Evolutionary conservation across 495 filamentous ascomycete species (phyloP), one percentile per base, ranked within the genome.

Genomic region (Corynascus novoguineensis): DNA sequence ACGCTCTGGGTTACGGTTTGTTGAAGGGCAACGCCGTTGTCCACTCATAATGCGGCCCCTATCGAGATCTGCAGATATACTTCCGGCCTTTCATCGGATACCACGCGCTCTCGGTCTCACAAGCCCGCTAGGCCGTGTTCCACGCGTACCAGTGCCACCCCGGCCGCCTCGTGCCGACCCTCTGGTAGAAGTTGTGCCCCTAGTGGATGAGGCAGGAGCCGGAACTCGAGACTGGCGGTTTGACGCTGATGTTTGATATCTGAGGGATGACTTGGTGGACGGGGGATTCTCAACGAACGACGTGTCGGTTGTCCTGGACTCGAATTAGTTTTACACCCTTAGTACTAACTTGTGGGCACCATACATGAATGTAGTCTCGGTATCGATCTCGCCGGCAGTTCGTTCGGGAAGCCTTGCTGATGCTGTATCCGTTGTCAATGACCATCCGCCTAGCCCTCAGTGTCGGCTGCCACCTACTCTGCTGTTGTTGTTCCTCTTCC

Each of bases 241-340:
- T 12, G 84, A 75, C 12, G 81, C 77, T 1, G 84, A 78, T 10
- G 81, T 82, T 37, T 81, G 66, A 64, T 85, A 84, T 60, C 83
- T 87, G n/a, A 81, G 74, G 3, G 84, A 71, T n/a, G 81, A 73
- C 69, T 85, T 89, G 5, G 85, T 83, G 19, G 84, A 83, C 32
- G 88, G 83, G 15, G 91, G 90, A 67, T 96, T 87, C 22, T 95
- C 90, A 24, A 96, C 83, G 64, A 97, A 98, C 12, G 90, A 90
- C 14, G 90, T 96, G 70, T 97, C 93, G 27, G 88, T 96, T 25
- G 92, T 97, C 77, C 90, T 93, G 61, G 7, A 61, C 41, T 5
- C 48, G 52, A n/a, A 49, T 60, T 56, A 67, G 64, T 77, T 42
- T 22, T 51, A 28, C 42, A 66, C 28, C 4, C 41, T 28, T n/a